Base-by-base conservation (phyloP, 140 eudicot genomes). In the Senecio squalidus region DNA sequence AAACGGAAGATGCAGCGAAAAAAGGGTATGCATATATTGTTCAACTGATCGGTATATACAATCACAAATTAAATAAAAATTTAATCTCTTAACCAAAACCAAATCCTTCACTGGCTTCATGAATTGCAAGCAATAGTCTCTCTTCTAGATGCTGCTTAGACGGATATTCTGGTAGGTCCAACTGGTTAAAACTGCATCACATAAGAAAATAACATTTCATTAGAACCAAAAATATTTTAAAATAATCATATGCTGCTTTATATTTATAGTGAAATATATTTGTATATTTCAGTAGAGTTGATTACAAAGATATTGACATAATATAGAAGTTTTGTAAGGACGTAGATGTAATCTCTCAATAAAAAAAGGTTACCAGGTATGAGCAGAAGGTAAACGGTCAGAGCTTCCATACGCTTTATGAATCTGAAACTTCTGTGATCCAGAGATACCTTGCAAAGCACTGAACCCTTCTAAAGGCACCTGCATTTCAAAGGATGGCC, bases 391-490 rank as follows among this genome's bases (percentile, higher is more conserved):
- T 80, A 93, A 78, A 70, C 82, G 96, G 70, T 88, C 96, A 1
- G 89, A 61, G 11, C 95, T 80, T 64, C 95, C 99, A 56, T 93
- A 93, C 10, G 99, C 99, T 64, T 93, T 93, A 80, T 93, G 96
- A 61, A 93, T 93, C 78, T 93, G 99, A 47, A 93, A 93, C 77
- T 88, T 93, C 64, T 93, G 99, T 27, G 96, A 82, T 22, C 99
- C 99, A 5, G 99, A 93, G 45, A 93, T 84, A 22, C 99, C 99
- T 82, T 93, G 99, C 43, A 93, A 76, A 9, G 99, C 99, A 39
- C 96, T 88, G 60, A 93, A 93, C 62, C 99, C 99, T 82, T 93
- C 99, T 6, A 93, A 71, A 27, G 99, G 99, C 41, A 93, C 99
- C 99, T 93, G 81, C 16, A n/a, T n/a, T n/a, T n/a, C n/a, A n/a